Conservation (phyloP, 1,284 basidiomycete genomes). For the Pyrrhoderma lamaoense region DNA sequence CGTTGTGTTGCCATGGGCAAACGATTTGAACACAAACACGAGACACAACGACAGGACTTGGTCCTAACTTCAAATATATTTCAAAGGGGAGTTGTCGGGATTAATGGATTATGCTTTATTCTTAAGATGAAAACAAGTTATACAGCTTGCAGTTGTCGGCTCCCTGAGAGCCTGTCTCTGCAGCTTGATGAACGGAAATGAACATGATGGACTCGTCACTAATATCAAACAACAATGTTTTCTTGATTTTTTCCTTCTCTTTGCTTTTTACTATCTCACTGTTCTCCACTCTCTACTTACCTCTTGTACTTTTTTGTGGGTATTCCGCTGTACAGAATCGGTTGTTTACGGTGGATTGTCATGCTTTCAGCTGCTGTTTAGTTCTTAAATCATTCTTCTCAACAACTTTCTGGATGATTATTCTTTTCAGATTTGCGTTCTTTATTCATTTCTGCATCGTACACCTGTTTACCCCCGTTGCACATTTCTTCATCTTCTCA, state of each 20-base stretch:
- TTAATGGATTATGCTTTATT: conserved; percentile 12
- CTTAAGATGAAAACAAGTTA: conserved; percentile 15
- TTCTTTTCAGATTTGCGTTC: conserved; percentile 2
- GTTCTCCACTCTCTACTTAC: conserved; percentile 10
- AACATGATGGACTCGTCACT: conserved; percentile 12
- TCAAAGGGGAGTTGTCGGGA: neutral
- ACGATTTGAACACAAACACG: conserved; percentile 38
- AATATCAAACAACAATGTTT: conserved; percentile 7
- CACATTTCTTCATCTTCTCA: conserved; percentile 7
- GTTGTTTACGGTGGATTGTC: neutral
- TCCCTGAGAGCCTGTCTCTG: neutral
- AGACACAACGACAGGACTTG: conserved; percentile 18
- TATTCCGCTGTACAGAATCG: neutral
- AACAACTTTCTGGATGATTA: conserved; percentile 16
- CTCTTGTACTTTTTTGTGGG: neutral
- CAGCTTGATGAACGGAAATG: conserved; percentile 12
- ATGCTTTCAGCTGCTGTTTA: conserved; percentile 1
- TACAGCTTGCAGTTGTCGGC: neutral
- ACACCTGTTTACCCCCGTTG: conserved; percentile 13
- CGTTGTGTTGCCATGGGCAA: conserved; percentile 44
- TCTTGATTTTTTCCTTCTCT: neutral
- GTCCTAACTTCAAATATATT: conserved; percentile 7
- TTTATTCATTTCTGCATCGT: conserved; percentile 1
- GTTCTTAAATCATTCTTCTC: conserved; percentile 17
- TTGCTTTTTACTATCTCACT: neutral